A percentile compares a stretch with the other conserved stretches of the same genome.
phyloP scores from a whole-genome alignment of 257 asterid genomes.

The Gentiana straminea region DNA sequence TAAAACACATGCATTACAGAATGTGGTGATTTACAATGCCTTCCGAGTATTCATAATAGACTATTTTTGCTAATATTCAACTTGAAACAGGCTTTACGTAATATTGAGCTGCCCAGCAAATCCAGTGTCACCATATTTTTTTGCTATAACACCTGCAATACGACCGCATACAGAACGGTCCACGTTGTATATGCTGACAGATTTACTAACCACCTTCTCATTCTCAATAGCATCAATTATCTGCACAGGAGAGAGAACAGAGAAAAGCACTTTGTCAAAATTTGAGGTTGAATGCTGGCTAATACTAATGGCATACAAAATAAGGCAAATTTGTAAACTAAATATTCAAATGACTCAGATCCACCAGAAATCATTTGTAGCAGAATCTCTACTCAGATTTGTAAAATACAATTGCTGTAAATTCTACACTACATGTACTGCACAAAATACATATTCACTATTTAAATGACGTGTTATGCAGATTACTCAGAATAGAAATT shows the following conservation, averaged over 20 bases:
- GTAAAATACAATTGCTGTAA: too few relatives aligned
- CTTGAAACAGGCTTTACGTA: slow-evolving; percentile 30
- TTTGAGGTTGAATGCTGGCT: too few relatives aligned
- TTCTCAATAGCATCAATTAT: slow-evolving; percentile 73
- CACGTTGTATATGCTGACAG: slow-evolving; percentile 69
- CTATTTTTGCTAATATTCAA: background rate
- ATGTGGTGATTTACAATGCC: background rate
- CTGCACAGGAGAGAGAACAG: slow-evolving; percentile 29
- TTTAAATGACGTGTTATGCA: too few relatives aligned
- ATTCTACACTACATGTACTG: too few relatives aligned
- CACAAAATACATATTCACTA: too few relatives aligned
- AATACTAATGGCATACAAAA: too few relatives aligned
- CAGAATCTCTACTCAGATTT: too few relatives aligned
- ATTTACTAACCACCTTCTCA: slow-evolving; percentile 69
- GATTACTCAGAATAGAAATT: too few relatives aligned
- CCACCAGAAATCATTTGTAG: too few relatives aligned
- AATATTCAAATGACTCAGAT: too few relatives aligned
- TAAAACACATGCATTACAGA: slow-evolving; percentile 11
- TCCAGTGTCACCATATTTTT: slow-evolving; percentile 95
- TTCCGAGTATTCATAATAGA: background rate
- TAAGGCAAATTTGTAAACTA: too few relatives aligned
- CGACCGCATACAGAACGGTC: slow-evolving; percentile 99
- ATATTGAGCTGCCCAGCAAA: slow-evolving; percentile 91
- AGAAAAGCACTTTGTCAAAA: too few relatives aligned
- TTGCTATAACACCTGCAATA: slow-evolving; percentile 88